Conservation (phyloP, 768 basidiomycete species). For the Leucocoprinus leucothites region DNA sequence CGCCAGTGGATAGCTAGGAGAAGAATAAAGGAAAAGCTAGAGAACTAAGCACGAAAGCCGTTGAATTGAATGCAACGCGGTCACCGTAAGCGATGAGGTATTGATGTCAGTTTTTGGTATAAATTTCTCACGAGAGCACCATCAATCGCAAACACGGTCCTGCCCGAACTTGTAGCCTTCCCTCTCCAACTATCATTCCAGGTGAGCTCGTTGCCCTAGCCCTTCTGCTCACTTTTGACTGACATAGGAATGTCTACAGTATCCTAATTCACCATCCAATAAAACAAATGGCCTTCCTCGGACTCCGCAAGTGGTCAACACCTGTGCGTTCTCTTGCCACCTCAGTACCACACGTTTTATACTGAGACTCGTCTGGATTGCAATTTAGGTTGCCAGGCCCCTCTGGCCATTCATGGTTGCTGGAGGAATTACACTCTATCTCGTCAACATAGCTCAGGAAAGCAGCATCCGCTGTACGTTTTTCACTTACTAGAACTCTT, state of each 20-base stretch:
- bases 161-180: conserved; percentile 31
- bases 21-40: too few species aligned
- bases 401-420: conserved; percentile 81
- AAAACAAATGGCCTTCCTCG: conserved; percentile 66
- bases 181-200: conserved; percentile 14
- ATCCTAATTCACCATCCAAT: conserved; percentile 10
- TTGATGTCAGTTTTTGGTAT: conserved; percentile 4
- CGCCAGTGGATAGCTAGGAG: background rate
- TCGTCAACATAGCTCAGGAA: conserved; percentile 67
- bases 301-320: conserved; percentile 79
- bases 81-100: background rate
- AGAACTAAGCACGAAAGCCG: background rate
- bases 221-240: background rate
- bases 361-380: background rate
- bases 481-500: background rate
- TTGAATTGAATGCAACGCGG: too few species aligned
- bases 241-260: background rate
- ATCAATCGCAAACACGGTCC: conserved; percentile 33
- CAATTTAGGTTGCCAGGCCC: conserved; percentile 59
- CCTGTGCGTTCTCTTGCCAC: conserved; percentile 49
- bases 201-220: background rate
- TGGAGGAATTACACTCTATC: conserved; percentile 59
- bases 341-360: conserved; percentile 5
- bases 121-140: conserved; percentile 28
- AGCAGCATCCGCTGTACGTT: conserved; percentile 67